Conservation (phyloP, 2,329 filamentous ascomycete genomes). For the Colletotrichum karsti region DNA sequence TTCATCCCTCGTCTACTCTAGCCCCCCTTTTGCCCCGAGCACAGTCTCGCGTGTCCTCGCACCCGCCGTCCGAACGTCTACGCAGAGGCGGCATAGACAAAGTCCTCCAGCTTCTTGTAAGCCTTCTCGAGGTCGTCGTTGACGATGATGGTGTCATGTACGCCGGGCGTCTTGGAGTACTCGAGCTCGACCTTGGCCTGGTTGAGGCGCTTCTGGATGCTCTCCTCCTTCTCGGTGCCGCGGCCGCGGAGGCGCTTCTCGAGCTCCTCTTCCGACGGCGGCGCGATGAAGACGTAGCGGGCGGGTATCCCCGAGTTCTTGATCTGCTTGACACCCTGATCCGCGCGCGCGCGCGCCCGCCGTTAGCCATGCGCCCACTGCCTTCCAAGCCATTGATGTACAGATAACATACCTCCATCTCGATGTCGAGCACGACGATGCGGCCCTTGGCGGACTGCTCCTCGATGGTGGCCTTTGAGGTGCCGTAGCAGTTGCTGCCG, state of each 20-base stretch:
- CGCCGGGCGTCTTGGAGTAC: slow-evolving; percentile 73
- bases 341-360: background rate
- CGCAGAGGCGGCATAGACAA: slow-evolving; percentile 47
- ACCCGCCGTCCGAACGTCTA: background rate
- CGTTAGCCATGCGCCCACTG: background rate
- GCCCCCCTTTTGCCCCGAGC: background rate
- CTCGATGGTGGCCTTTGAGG: slow-evolving; percentile 80
- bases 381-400: too few species aligned
- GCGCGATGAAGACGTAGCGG: slow-evolving; percentile 85
- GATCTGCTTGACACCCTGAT: slow-evolving; percentile 85
- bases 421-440: slow-evolving; percentile 90
- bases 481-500: slow-evolving; percentile 87
- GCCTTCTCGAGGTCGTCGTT: slow-evolving; percentile 57
- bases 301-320: slow-evolving; percentile 78
- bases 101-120: slow-evolving; percentile 61
- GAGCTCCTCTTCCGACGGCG: slow-evolving; percentile 77
- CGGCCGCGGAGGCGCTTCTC: slow-evolving; percentile 79
- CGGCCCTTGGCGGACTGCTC: slow-evolving; percentile 75
- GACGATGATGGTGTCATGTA: slow-evolving; percentile 46
- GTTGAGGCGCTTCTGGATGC: slow-evolving; percentile 71
- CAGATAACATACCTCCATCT: slow-evolving; percentile 85
- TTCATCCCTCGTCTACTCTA: too few species aligned
- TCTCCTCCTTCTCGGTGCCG: slow-evolving; percentile 81
- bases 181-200: slow-evolving; percentile 81
- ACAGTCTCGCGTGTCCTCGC: background rate